Evolutionary conservation across 768 basidiomycete species (phyloP).

Genomic region (Lentinula aciculospora): DNA sequence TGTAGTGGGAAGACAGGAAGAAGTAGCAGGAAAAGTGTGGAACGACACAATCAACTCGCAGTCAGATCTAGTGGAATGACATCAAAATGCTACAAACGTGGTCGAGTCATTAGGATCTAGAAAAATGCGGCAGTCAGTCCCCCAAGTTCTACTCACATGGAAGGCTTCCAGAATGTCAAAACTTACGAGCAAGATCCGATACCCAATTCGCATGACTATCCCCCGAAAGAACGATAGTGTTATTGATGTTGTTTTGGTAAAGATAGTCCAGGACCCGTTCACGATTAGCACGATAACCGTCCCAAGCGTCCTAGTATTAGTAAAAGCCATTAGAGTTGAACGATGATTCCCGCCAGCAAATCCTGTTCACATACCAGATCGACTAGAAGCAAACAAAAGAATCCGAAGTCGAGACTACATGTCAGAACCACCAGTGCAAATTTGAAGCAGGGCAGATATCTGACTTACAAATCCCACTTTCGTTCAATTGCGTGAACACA

Average conservation of each 20-base stretch:
- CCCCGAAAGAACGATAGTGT: constrained; percentile 53
- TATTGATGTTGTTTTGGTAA: constrained; percentile 43
- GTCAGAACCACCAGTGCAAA: neutral
- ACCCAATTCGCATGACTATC: constrained; percentile 63
- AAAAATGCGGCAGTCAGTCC: neutral
- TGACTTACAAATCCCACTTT: constrained; percentile 28
- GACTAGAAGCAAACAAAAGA: constrained; percentile 9
- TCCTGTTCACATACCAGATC: constrained; percentile 21
- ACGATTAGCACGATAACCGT: constrained; percentile 54
- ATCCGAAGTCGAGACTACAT: neutral
- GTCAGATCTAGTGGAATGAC: neutral
- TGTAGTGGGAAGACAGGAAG: neutral
- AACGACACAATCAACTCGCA: neutral
- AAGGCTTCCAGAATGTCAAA: neutral
- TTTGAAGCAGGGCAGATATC: neutral
- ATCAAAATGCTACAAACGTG: constrained; percentile 22
- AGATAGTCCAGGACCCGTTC: constrained; percentile 45
- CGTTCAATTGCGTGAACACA: constrained; percentile 45
- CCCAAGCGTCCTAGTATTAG: constrained; percentile 44
- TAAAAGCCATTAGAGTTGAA: neutral
- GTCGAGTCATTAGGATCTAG: constrained; percentile 45
- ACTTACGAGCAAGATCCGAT: constrained; percentile 48
- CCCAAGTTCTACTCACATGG: neutral
- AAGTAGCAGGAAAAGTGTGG: neutral
- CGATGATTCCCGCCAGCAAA: too few relatives aligned